These are phyloP conservation scores for Coffea humblotiana DNA, from an alignment of 305 asterid species.

Conservation along the genomic window DNA sequence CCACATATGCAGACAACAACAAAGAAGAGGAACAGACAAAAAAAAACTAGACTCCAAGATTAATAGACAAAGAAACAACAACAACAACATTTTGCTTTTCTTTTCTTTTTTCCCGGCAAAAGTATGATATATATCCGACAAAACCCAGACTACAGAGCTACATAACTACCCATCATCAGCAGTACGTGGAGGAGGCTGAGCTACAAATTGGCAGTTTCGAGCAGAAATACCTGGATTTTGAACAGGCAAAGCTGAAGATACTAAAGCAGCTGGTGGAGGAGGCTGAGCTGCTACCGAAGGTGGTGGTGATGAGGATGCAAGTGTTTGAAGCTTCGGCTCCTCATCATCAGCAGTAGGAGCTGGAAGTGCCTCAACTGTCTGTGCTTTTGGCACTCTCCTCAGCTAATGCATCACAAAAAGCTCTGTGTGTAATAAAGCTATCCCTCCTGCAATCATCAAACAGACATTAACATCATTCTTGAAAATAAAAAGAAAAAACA, in stretches of 20 bases:
- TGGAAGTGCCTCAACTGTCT: slow-evolving; percentile 34
- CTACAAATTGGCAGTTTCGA: slow-evolving; percentile 18
- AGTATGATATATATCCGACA: slow-evolving; percentile 23
- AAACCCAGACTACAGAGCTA: slow-evolving; percentile 31
- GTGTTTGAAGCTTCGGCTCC: slow-evolving; percentile 35
- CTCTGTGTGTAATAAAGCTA: slow-evolving; percentile 76
- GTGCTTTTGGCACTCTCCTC: slow-evolving; percentile 64
- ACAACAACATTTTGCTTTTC: slow-evolving; percentile 26
- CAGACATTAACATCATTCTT: not conserved
- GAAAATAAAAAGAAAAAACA: slow-evolving; percentile 2
- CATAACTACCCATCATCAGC: slow-evolving; percentile 17
- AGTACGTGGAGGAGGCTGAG: too few relatives aligned
- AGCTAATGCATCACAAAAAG: slow-evolving; percentile 73
- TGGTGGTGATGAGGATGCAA: slow-evolving; percentile 34
- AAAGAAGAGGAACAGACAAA: slow-evolving; percentile 58
- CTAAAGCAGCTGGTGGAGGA: slow-evolving; percentile 26
- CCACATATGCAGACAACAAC: slow-evolving; percentile 41
- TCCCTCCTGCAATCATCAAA: slow-evolving; percentile 52
- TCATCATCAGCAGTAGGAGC: slow-evolving; percentile 37
- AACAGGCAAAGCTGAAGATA: slow-evolving; percentile 41
- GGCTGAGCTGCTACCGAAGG: slow-evolving; percentile 28
- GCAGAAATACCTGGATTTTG: slow-evolving; percentile 52
- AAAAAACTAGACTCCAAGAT: slow-evolving; percentile 36
- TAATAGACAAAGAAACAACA: slow-evolving; percentile 35
- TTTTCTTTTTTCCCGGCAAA: slow-evolving; percentile 1